Percentiles rank a stretch among this genome's conserved stretches.
phyloP scores from a whole-genome alignment of 2,329 filamentous ascomycete species.

The Seiridium cupressi region DNA sequence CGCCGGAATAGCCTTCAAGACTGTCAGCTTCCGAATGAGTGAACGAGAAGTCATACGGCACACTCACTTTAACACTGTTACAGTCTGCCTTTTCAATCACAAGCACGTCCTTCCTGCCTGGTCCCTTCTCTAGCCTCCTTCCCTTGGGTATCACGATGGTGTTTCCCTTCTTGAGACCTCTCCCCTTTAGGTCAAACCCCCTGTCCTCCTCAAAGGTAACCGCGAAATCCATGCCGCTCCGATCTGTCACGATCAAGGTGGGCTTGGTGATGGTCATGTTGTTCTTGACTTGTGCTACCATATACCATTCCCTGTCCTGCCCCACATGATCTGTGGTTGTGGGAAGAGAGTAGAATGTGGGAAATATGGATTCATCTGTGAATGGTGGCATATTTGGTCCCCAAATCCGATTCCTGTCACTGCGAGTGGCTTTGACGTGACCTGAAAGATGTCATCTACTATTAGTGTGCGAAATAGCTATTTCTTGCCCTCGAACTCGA shows the following conservation, averaged over 20 bases:
- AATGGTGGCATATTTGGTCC: slow-evolving; percentile 13
- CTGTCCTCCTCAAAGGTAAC: slow-evolving; percentile 44
- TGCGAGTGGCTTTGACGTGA: too few species aligned
- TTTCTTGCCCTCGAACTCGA: too few species aligned
- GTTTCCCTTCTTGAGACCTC: slow-evolving; percentile 37
- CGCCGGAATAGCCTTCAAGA: slow-evolving; percentile 23
- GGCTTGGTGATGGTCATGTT: slow-evolving; percentile 46
- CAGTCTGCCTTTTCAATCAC: slow-evolving; percentile 30
- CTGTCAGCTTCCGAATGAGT: neutral
- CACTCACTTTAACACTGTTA: slow-evolving; percentile 28
- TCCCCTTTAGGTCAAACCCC: slow-evolving; percentile 25
- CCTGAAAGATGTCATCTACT: too few species aligned
- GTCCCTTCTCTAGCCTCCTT: slow-evolving; percentile 28
- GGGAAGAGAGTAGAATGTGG: slow-evolving; percentile 15
- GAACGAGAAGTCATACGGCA: neutral
- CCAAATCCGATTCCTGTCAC: too few species aligned
- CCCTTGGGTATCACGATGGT: slow-evolving; percentile 37
- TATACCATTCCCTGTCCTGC: slow-evolving; percentile 21
- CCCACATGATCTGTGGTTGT: neutral
- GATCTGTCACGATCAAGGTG: slow-evolving; percentile 44
- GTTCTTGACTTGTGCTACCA: slow-evolving; percentile 29
- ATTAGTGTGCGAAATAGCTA: too few species aligned
- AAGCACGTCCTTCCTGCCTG: slow-evolving; percentile 38
- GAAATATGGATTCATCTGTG: slow-evolving; percentile 12
- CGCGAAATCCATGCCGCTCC: slow-evolving; percentile 37